Conservation (phyloP, 805 yeast species). For the Yamadazyma sp. region DNA sequence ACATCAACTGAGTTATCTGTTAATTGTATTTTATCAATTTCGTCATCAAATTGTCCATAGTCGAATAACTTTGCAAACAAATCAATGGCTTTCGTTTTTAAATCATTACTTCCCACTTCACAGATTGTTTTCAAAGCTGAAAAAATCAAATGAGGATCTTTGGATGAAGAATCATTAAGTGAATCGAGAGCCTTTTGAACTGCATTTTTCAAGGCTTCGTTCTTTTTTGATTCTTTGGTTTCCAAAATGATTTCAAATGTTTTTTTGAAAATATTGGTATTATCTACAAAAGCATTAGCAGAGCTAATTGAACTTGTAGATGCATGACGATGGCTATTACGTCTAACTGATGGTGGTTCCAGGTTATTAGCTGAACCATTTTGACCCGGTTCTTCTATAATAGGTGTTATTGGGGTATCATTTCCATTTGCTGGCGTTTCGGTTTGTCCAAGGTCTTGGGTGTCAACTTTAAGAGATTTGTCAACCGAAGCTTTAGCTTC, state of each 20-base stretch:
- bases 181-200: slow-evolving; percentile 42
- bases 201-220: slow-evolving; percentile 36
- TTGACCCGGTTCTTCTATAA: slow-evolving; percentile 11
- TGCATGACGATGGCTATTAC: slow-evolving; percentile 10
- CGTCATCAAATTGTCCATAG: slow-evolving; percentile 70
- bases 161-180: slow-evolving; percentile 36
- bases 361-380: slow-evolving; percentile 2
- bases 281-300: slow-evolving; percentile 20
- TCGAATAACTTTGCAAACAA: slow-evolving; percentile 84
- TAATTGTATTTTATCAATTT: slow-evolving; percentile 52
- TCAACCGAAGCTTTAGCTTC: neutral
- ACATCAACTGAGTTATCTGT: slow-evolving; percentile 84
- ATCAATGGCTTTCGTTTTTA: slow-evolving; percentile 75
- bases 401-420: slow-evolving; percentile 6
- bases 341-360: slow-evolving; percentile 8
- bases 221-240: slow-evolving; percentile 61
- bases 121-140: slow-evolving; percentile 77
- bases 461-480: neutral
- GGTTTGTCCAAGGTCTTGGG: neutral
- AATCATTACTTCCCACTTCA: slow-evolving; percentile 60
- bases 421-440: neutral
- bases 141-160: slow-evolving; percentile 56
- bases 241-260: slow-evolving; percentile 56
- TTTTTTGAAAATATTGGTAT: slow-evolving; percentile 38
- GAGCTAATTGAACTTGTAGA: slow-evolving; percentile 16